Base-by-base conservation (phyloP, 2,329 filamentous ascomycete species). In the Colletotrichum sp. region DNA sequence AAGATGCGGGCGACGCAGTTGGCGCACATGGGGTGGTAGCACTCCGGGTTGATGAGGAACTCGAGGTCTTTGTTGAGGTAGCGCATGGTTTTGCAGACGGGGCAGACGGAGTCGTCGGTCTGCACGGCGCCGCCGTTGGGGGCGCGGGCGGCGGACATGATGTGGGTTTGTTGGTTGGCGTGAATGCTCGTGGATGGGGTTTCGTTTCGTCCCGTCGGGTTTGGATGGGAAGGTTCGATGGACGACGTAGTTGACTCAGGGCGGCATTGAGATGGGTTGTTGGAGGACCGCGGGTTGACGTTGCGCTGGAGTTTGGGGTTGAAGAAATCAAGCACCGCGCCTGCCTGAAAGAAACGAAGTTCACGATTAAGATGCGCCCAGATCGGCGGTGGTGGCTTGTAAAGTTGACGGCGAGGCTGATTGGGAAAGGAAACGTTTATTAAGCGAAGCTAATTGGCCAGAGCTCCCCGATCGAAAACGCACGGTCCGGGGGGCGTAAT, bases 11-110 rank as follows among this genome's bases (percentile, higher is more conserved):
- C 94, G 56, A 98, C 96, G 87, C 97, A 99, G 73, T 95, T 96
- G 84, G 95, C 94, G 89, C 97, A 99, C 95, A 99, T 98, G 79
- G 95, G 95, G 89, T 99, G 97, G 89, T 99, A 99, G 90, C 97
- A 99, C 89, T 98, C 96, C 10, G 96, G 95, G 84, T 98, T 98
- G 87, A 99, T 96, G 80, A 97, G 94, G 86, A 99, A 98, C 78
- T 94, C 91, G 91, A 99, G 96, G 86, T 96, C 94, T 76, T 93
- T 93, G 88, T 98, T 98, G 81, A 98, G 94, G 88, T 98, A 98
- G 78, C 96, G 95, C 75, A 95, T 95, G 75, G 96, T 97, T 87
- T 98, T 98, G 94, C 97, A 99, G 79, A 98, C 95, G 73, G 96
- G 97, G 87, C 97, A 99, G 82, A 96, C 94, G 85, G 98, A 96